Evolutionary conservation across 352 stramenopile genomes (phyloP).

Genomic region (Globisporangium rhizosaccharum): DNA sequence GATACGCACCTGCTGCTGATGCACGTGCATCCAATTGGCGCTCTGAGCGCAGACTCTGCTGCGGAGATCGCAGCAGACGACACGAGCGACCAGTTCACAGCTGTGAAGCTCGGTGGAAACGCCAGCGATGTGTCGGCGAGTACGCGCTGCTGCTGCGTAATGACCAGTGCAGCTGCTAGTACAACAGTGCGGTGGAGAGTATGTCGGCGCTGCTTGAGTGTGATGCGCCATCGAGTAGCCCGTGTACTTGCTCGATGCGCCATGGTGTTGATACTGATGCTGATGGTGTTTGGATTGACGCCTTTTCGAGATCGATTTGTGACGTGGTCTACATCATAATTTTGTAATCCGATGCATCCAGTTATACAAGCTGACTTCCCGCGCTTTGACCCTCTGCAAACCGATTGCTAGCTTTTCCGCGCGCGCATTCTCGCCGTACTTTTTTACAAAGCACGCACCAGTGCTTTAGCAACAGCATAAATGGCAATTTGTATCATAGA

Average conservation of each 20-base stretch:
- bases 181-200: no score
- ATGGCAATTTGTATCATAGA: background rate
- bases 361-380: background rate
- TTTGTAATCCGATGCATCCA: no score
- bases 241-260: background rate
- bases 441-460: background rate
- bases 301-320: background rate
- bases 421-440: background rate
- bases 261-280: no score
- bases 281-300: no score
- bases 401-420: background rate
- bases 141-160: background rate
- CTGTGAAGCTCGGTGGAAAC: slow-evolving; percentile 18
- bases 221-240: no score
- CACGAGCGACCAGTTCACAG: slow-evolving; percentile 47
- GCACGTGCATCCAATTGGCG: slow-evolving; percentile 38
- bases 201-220: background rate
- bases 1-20: slow-evolving; percentile 17
- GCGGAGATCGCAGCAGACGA: slow-evolving; percentile 20
- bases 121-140: background rate
- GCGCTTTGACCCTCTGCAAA: background rate
- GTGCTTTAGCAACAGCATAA: background rate
- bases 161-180: background rate
- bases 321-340: background rate
- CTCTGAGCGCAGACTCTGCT: slow-evolving; percentile 16